Evolutionary conservation across 768 basidiomycete genomes (phyloP), one percentile per base, ranked within the genome.

Genomic region (Phlebiopsis gigantea): DNA sequence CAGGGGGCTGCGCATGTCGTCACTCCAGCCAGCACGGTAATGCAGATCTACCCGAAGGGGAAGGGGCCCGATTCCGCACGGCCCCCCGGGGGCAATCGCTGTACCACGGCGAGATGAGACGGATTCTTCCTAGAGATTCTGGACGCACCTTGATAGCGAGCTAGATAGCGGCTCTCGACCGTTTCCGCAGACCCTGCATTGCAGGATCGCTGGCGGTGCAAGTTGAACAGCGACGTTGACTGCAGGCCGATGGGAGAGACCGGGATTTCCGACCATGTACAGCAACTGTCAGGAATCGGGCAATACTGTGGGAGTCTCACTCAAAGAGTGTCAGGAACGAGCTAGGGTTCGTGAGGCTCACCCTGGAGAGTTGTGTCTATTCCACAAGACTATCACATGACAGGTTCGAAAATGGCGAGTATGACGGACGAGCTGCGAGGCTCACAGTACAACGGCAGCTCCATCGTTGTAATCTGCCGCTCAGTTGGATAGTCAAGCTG

Each of bases 1-100:
- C 29, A 21, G n/a, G 29, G 50, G 29, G 31, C 50, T 22, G 50
- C 50, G 50, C 50, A 51, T 51, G 50, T 51, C 50, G 50, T 51
- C 50, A 51, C 50, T 51, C 21, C 19, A 51, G 22, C 46, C 21
- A 12, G 44, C 14, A 10, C 15, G 44, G 24, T 45, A 17, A 19
- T 45, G 48, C 48, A 51, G 50, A 51, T 51, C 50, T 19, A 15
- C 50, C n/a, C 19, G 34, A 31, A 51, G 22, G 24, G 50, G 50
- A 17, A 51, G 10, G 50, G 50, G 50, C 24, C 47, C 47, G 47
- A 21, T 26, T 47, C 9, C 46, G 25, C 25, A 30, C 28, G 30
- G 49, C 19, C 17, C 24, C 19, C 30, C 50, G 50, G 50, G 24
- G 19, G 50, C 22, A 51, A 14, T 48, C 47, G 26, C 17, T 29